Base-by-base conservation (phyloP, 352 stramenopile species). In the Plasmopara halstedii region DNA sequence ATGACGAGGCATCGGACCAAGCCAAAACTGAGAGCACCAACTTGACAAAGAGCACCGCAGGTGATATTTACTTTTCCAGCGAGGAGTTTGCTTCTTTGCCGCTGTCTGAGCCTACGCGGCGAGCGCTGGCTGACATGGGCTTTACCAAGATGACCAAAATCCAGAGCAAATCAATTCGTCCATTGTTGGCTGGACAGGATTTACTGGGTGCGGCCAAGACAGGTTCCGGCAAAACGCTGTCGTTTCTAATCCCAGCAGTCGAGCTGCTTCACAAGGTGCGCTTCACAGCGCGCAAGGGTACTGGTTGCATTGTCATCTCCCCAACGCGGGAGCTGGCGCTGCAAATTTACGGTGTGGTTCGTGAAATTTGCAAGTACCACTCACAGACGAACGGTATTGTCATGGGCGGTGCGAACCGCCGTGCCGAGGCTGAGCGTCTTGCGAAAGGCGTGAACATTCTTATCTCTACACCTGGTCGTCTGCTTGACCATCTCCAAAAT, bases 291-390 rank as follows among this genome's bases (percentile, higher is more conserved):
- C 77, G 95, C 40, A 98, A 98, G 60, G 97, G 96, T 32, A 98
- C 95, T 23, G 97, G 95, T 26, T 97, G 90, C 51, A 95, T 99
- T 46, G 85, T 99, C 22, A 98, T 99, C 56, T 96, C 90, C 22
- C 97, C 97, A 13, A 99, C 96, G 21, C 73, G 97, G 19, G 96
- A 99, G 65, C 72, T 99, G 53, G 94, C 94, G 39, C 85, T 99
- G 56, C 96, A 99, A 68, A 99, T 98, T 62, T 99, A 99, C 72
- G 95, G 95, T 19, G 96, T 99, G 5, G 86, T 98, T 38, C 91
- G 95, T 33, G 95, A 99, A 56, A 83, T 98, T 50, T 85, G 95
- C 45, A 94, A 97, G 46, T 88, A 97, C 53, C 86, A 98, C 64
- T 86, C 70, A 51, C 89, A 98, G 59, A 98, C 94, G 2, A 95